Percentiles rank a stretch among this genome's conserved stretches.
These are phyloP conservation scores for Ophiostoma triangulosporum DNA, from an alignment of 2,329 filamentous ascomycete genomes.

Conservation along the genomic window DNA sequence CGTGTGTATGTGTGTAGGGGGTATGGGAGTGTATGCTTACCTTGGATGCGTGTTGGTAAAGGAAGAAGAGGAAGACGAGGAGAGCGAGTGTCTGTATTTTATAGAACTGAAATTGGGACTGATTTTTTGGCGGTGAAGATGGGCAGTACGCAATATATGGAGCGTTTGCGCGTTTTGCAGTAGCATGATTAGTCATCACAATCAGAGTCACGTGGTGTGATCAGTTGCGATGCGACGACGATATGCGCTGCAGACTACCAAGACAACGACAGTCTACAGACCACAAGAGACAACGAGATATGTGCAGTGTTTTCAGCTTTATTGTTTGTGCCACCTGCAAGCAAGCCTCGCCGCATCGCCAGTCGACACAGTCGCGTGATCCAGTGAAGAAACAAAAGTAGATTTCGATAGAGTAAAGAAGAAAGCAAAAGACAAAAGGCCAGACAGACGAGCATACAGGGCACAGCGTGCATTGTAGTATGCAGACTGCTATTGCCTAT, in stretches of 20 bases:
- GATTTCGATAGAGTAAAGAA: not conserved
- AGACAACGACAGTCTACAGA: no score
- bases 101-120: not conserved
- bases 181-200: slow-evolving; percentile 19
- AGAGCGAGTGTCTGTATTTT: slow-evolving; percentile 1
- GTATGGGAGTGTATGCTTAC: slow-evolving; percentile 15
- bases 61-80: not conserved
- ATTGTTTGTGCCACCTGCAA: no score
- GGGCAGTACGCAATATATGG: not conserved
- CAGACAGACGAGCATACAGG: not conserved
- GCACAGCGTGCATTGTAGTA: no score
- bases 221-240: not conserved
- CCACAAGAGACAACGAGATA: no score
- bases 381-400: not conserved
- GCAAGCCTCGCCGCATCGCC: no score
- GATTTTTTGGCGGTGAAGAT: not conserved
- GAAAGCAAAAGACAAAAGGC: not conserved
- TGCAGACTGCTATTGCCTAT: no score
- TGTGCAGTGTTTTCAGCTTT: no score
- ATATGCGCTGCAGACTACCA: not conserved
- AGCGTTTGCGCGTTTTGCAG: not conserved
- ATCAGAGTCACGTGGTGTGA: not conserved
- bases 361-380: no score
- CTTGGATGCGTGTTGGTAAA: not conserved
- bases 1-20: not conserved